A percentile compares a stretch with the other conserved stretches of the same genome.
These are phyloP conservation scores for Parmelia sp. DNA, from an alignment of 495 filamentous ascomycete species.

Conservation along the genomic window DNA sequence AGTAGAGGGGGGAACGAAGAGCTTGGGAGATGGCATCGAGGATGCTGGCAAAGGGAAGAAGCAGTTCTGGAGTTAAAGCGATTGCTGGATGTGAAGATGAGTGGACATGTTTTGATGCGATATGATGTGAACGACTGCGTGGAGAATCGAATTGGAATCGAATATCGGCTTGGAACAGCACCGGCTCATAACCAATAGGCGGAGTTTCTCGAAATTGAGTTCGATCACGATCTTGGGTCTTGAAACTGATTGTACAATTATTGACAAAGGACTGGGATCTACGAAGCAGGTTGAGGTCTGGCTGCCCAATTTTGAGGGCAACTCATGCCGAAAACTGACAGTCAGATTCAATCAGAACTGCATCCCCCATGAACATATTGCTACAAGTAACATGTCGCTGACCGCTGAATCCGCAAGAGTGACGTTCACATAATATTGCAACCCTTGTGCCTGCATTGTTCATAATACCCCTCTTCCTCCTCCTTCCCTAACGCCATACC, in stretches of 20 bases:
- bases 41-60: constrained; percentile 66
- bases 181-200: not conserved
- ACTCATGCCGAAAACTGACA: not conserved
- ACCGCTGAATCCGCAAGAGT: constrained; percentile 1
- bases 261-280: too few species aligned
- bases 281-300: not conserved
- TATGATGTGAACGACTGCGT: too few species aligned
- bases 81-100: constrained; percentile 60
- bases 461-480: constrained; percentile 59
- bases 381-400: not conserved
- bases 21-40: constrained; percentile 64
- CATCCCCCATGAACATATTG: not conserved
- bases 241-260: not conserved
- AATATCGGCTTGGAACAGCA: not conserved
- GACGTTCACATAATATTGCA: constrained; percentile 47
- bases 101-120: not conserved
- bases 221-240: not conserved
- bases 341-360: not conserved
- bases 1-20: constrained; percentile 59
- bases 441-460: constrained; percentile 49
- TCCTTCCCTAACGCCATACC: constrained; percentile 35
- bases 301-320: not conserved
- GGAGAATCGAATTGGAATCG: not conserved
- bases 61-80: constrained; percentile 48
- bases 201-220: not conserved